phyloP scores from a whole-genome alignment of 805 yeast species.

The Pichia eremophila region DNA sequence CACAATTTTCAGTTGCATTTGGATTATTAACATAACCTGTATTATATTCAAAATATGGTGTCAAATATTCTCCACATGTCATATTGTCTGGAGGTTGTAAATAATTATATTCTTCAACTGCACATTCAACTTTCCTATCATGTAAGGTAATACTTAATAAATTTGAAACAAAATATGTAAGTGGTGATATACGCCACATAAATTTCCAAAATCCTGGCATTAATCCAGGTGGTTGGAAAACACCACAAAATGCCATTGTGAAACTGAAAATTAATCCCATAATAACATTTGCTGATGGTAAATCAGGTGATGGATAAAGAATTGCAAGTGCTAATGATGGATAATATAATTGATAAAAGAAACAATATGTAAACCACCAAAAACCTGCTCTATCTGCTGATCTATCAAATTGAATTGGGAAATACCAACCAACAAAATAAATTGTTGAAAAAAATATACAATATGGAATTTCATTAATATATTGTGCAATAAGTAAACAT shows the following conservation, averaged over 20 bases:
- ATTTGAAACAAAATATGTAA: conserved; percentile 56
- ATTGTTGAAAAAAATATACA: conserved; percentile 40
- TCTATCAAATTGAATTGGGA: conserved; percentile 28
- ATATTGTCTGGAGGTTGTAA: conserved; percentile 47
- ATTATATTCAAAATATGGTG: conserved; percentile 25
- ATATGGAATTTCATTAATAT: conserved; percentile 53
- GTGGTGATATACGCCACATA: conserved; percentile 68
- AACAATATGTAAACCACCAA: conserved; percentile 28
- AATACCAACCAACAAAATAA: conserved; percentile 32
- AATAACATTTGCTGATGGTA: conserved; percentile 57
- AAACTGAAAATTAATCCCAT: conserved; percentile 48
- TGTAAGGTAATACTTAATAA: conserved; percentile 43
- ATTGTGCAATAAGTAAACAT: conserved; percentile 43
- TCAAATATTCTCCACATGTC: conserved; percentile 55
- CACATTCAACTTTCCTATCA: conserved; percentile 42
- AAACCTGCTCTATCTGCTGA: conserved; percentile 37
- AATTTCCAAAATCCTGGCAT: conserved; percentile 83
- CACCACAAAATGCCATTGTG: conserved; percentile 60
- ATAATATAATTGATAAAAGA: conserved; percentile 37
- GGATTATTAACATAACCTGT: conserved; percentile 55
- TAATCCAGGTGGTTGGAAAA: conserved; percentile 42
- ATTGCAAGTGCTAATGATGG: conserved; percentile 44
- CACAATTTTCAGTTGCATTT: conserved; percentile 37
- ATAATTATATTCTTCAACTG: conserved; percentile 36
- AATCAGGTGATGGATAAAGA: conserved; percentile 53